These are phyloP conservation scores for Paracorniculantispora psalliotae DNA, from an alignment of 2,329 filamentous ascomycete genomes.

Conservation along the genomic window DNA sequence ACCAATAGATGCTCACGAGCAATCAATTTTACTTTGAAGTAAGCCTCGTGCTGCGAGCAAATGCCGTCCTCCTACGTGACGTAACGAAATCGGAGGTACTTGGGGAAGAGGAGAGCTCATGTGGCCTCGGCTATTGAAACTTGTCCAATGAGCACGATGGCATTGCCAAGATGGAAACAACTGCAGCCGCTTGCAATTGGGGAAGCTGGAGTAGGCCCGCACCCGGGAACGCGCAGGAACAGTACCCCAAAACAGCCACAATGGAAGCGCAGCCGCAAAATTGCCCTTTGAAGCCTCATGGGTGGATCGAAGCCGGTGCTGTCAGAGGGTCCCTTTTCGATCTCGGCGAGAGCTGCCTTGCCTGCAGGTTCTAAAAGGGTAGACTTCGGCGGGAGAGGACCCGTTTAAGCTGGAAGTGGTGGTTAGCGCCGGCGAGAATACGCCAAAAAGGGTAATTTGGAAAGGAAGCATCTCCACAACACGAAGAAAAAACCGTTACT, in stretches of 20 bases:
- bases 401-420: neutral
- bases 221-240: no score
- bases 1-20: neutral
- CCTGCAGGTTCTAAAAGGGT: neutral
- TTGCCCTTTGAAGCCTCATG: neutral
- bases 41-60: neutral
- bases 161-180: neutral
- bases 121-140: conserved; percentile 5
- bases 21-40: neutral
- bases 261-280: conserved; percentile 3
- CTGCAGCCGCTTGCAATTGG: no score
- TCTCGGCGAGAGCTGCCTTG: conserved; percentile 4
- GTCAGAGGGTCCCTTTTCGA: conserved; percentile 3
- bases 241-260: conserved; percentile 2
- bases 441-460: neutral
- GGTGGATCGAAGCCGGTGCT: neutral
- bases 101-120: neutral
- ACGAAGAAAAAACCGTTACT: neutral
- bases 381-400: neutral
- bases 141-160: neutral
- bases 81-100: neutral
- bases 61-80: neutral
- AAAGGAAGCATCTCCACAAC: neutral
- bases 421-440: neutral
- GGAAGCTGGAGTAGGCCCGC: no score